Conservation (phyloP, 148 eudicot genomes). For the Vaccinium darrowii region DNA sequence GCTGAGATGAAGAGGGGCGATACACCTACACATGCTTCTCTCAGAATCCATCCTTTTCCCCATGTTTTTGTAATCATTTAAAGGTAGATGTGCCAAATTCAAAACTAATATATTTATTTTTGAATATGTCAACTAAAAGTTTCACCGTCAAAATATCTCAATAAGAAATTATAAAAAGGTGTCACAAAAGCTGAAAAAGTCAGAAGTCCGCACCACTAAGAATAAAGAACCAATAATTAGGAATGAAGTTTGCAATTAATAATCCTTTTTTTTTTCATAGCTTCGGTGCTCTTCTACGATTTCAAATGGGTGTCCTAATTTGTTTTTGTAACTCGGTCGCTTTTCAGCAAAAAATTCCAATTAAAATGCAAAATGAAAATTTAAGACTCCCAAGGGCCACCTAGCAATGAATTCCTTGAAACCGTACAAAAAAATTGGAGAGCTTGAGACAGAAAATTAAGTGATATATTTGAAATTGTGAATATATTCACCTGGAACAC, state of each 20-base stretch:
- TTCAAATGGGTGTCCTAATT: no score
- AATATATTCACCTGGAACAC: no score
- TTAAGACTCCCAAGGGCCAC: background rate
- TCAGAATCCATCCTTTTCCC: no score
- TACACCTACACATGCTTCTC: no score
- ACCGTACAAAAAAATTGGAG: background rate
- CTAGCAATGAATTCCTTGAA: background rate
- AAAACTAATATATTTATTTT: background rate
- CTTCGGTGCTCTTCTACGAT: no score
- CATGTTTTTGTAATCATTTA: background rate
- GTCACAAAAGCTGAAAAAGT: background rate
- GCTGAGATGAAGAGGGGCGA: no score
- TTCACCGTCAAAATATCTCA: background rate
- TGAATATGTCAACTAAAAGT: background rate
- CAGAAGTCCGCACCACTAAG: background rate
- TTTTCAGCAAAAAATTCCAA: no score
- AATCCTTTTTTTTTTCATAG: background rate
- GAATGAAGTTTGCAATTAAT: background rate
- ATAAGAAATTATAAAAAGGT: background rate
- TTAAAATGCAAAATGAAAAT: background rate
- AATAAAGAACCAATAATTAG: no score
- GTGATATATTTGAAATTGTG: background rate
- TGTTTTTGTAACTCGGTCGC: no score
- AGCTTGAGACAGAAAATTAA: background rate
- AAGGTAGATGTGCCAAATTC: background rate